Conservation (phyloP, 495 filamentous ascomycete genomes). For the Penicillium parvum region DNA sequence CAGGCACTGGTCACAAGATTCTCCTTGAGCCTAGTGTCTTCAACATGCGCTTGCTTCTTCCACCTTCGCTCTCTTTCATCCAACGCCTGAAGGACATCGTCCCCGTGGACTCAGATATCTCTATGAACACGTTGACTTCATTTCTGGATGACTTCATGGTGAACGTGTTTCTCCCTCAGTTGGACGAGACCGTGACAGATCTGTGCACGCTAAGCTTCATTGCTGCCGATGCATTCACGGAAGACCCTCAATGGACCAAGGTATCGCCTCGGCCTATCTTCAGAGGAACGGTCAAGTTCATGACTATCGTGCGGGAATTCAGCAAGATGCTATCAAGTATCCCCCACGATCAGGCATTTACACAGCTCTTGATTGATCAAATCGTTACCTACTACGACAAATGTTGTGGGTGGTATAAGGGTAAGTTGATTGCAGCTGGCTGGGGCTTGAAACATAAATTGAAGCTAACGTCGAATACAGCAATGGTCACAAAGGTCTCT, state of each 20-base stretch:
- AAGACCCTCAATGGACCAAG: constrained; percentile 75
- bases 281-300: constrained; percentile 87
- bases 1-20: constrained; percentile 73
- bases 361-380: constrained; percentile 81
- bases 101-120: constrained; percentile 75
- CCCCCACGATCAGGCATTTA: constrained; percentile 94
- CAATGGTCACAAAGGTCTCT: constrained; percentile 42
- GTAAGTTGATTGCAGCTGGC: constrained; percentile 26
- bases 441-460: neutral
- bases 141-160: constrained; percentile 98
- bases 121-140: constrained; percentile 80
- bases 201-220: constrained; percentile 77
- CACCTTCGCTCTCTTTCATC: constrained; percentile 89
- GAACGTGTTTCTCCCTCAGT: constrained; percentile 94
- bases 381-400: constrained; percentile 87
- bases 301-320: constrained; percentile 78
- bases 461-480: constrained; percentile 16
- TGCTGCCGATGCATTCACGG: constrained; percentile 80
- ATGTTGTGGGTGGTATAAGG: constrained; percentile 86
- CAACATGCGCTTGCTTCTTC: constrained; percentile 92
- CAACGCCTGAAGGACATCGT: constrained; percentile 89
- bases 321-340: constrained; percentile 93
- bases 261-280: constrained; percentile 82
- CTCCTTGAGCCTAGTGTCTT: constrained; percentile 94
- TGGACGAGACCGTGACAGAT: constrained; percentile 92